Conservation (phyloP, 2,329 filamentous ascomycete genomes). For the Didymella glomerata region DNA sequence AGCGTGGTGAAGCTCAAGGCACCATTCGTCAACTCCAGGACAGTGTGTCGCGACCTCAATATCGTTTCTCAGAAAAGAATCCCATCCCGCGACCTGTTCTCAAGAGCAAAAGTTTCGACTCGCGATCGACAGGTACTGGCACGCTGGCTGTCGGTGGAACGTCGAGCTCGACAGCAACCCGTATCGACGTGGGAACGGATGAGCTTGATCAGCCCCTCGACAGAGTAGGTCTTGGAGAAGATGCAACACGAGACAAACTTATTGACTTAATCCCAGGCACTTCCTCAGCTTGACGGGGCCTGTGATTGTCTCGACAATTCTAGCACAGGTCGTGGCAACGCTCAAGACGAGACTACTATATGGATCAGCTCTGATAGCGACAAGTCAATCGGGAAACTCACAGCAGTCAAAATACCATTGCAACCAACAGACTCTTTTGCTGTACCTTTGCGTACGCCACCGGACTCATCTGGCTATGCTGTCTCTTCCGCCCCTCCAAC, state of each 20-base stretch:
- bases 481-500: too few species aligned
- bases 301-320: not conserved
- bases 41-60: not conserved
- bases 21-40: not conserved
- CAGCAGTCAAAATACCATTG: too few species aligned
- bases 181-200: not conserved
- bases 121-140: not conserved
- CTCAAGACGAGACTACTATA: not conserved
- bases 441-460: not conserved
- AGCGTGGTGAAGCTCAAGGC: slow-evolving; percentile 3
- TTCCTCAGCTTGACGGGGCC: slow-evolving; percentile 7
- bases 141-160: not conserved
- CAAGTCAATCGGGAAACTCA: not conserved
- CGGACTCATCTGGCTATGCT: not conserved
- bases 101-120: not conserved
- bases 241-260: too few species aligned
- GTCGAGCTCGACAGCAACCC: too few species aligned
- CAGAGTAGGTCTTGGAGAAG: not conserved
- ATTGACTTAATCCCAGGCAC: not conserved
- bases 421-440: not conserved
- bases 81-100: not conserved
- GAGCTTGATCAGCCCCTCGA: not conserved
- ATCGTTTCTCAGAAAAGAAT: not conserved
- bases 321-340: not conserved
- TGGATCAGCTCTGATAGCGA: not conserved